Evolutionary conservation across 2,329 filamentous ascomycete genomes (phyloP).

Genomic region (Alternaria sp.): DNA sequence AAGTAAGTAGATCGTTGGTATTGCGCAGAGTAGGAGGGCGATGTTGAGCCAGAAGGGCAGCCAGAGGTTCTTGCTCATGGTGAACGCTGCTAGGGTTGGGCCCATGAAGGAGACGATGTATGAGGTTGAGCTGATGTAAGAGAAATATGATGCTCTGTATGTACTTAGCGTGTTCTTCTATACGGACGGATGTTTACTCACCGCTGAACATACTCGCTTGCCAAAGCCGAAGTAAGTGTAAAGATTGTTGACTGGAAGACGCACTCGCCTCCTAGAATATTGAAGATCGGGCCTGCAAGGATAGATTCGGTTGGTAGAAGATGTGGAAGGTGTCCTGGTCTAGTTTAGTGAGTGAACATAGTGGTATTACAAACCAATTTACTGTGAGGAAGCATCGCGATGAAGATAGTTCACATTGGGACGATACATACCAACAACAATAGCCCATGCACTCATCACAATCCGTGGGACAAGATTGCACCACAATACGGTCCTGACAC

Average conservation of each 20-base stretch:
- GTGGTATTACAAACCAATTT: background rate
- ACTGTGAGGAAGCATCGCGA: background rate
- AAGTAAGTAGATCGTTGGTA: constrained; percentile 33
- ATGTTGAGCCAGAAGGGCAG: constrained; percentile 46
- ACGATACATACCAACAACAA: constrained; percentile 35
- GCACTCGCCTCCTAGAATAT: constrained; percentile 45
- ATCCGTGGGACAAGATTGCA: constrained; percentile 42
- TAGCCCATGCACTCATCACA: constrained; percentile 38
- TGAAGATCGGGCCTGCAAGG: constrained; percentile 38
- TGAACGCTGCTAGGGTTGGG: constrained; percentile 42
- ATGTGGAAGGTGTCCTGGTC: constrained; percentile 29
- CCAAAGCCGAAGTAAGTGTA: constrained; percentile 40
- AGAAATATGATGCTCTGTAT: constrained; percentile 43
- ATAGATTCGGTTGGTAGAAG: constrained; percentile 40
- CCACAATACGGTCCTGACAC: constrained; percentile 37
- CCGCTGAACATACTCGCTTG: constrained; percentile 42
- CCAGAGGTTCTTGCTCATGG: constrained; percentile 46
- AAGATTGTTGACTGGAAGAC: constrained; percentile 46
- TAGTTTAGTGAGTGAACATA: background rate
- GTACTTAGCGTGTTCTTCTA: background rate
- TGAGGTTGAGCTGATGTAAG: constrained; percentile 42
- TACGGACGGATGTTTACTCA: constrained; percentile 8
- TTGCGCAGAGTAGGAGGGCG: constrained; percentile 30
- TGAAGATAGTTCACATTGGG: background rate
- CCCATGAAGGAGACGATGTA: constrained; percentile 46